Evolutionary conservation across 106 monocot species (phyloP).

Genomic region (Allium cepa): DNA sequence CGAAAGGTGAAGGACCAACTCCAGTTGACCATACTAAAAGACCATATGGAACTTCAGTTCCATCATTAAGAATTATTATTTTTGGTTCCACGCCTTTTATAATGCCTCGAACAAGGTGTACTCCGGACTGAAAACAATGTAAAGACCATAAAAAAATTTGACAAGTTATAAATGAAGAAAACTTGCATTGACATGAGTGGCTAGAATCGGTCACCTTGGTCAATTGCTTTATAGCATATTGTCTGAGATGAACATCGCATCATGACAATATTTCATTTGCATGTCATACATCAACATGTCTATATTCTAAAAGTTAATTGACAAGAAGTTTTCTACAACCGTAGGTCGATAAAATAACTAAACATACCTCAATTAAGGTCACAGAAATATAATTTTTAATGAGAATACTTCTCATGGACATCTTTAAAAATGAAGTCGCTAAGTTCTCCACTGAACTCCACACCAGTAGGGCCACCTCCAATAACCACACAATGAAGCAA

Average conservation of each 20-base stretch:
- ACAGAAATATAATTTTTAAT: conserved; percentile 86
- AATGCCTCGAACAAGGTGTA: conserved; percentile 70
- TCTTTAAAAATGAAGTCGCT: conserved; percentile 94
- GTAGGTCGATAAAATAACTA: too few relatives aligned
- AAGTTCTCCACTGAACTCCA: conserved; percentile 98
- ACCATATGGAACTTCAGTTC: conserved; percentile 80
- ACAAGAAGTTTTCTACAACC: too few relatives aligned
- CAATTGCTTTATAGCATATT: conserved; percentile 81
- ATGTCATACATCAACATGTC: conserved; percentile 29
- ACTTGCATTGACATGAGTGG: not conserved
- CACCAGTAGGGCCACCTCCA: conserved; percentile 98
- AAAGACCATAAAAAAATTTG: too few relatives aligned
- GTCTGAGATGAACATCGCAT: conserved; percentile 84
- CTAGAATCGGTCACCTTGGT: conserved; percentile 54
- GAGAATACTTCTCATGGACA: conserved; percentile 79
- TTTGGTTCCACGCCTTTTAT: conserved; percentile 78
- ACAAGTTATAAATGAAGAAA: too few relatives aligned
- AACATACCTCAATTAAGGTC: conserved; percentile 8
- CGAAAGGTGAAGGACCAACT: conserved; percentile 80
- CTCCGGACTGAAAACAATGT: conserved; percentile 55
- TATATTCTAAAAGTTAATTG: not conserved
- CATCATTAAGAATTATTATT: conserved; percentile 71
- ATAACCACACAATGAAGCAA: conserved; percentile 92
- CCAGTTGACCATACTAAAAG: conserved; percentile 98
- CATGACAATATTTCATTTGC: conserved; percentile 97